Conservation (phyloP, 2,329 filamentous ascomycete genomes). For the Parascedosporium putredinis region DNA sequence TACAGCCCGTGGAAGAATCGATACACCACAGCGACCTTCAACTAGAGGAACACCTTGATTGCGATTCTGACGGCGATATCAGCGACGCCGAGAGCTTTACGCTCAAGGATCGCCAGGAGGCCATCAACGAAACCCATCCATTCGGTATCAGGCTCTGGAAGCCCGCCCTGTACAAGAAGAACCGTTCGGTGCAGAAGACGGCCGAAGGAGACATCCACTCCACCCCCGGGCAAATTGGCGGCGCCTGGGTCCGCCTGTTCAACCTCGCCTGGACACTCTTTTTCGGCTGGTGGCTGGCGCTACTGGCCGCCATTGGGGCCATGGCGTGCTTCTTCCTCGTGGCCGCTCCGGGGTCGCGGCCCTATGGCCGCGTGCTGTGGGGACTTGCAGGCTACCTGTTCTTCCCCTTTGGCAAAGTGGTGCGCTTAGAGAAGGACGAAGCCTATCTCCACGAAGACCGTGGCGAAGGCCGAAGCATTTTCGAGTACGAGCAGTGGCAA, state of each 20-base stretch:
- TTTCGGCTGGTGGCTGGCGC: constrained; percentile 93
- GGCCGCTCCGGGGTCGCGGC: constrained; percentile 67
- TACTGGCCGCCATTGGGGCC: constrained; percentile 64
- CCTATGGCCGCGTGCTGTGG: constrained; percentile 78
- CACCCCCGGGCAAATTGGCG: constrained; percentile 77
- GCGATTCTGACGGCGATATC: constrained; percentile 59
- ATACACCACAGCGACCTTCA: constrained; percentile 26
- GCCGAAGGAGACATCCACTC: constrained; percentile 97
- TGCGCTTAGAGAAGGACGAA: constrained; percentile 87
- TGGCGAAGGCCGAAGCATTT: constrained; percentile 92
- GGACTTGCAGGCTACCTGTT: constrained; percentile 79
- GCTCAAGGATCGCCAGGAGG: constrained; percentile 88
- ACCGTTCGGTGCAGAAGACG: constrained; percentile 88
- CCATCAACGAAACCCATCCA: constrained; percentile 97
- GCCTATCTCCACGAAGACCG: constrained; percentile 90
- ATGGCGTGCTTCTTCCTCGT: constrained; percentile 70
- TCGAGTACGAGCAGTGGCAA: constrained; percentile 98
- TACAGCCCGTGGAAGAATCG: constrained; percentile 19
- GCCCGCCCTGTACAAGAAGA: constrained; percentile 95
- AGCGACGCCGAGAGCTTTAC: constrained; percentile 98
- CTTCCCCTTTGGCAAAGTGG: constrained; percentile 95
- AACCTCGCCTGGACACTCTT: constrained; percentile 83
- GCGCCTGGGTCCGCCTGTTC: constrained; percentile 73
- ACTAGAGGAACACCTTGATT: constrained; percentile 40
- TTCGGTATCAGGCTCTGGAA: constrained; percentile 99